Evolutionary conservation across 2,329 filamentous ascomycete species (phyloP), one percentile per base, ranked within the genome.

Genomic region (Proliferodiscus dingleyae): DNA sequence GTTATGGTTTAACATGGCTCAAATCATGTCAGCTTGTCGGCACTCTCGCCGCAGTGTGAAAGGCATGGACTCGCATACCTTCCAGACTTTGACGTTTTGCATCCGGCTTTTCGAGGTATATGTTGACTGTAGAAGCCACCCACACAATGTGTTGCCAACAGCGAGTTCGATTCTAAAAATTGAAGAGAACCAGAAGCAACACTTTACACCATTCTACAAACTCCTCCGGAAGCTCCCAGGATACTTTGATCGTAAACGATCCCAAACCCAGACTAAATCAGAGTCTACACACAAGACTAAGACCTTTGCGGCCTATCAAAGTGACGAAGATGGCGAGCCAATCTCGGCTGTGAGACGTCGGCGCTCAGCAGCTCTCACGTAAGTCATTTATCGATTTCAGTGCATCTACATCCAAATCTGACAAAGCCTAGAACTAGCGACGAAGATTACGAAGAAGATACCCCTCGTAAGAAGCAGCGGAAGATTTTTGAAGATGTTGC

Each of bases 401-500:
- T 26, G 15, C 19, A 11, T 13, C 4, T 23, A 16, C 11, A 28
- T 33, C 15, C n/a, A 13, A 21, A 43, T 19, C 24, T 46, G 9
- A 43, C 26, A 21, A 2, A 36, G 8, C 11, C 28, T 18, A 45
- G 39, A 4, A 44, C 28, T 23, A 51, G 43, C 26, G 47, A 51
- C 5, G 49, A 52, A 11, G 47, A 51, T 24, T 16, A 37, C 11
- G 34, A 43, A 9, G 38, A 46, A 21, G 43, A 40, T 13, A 46
- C 53, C 5, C 50, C 51, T 16, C 50, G 40, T 9, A 60, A 53
- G 33, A 61, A 54, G 46, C 73, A 71, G 51, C 56, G 51, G 26
- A 66, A 65, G 18, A 63, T 72, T 15, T 63, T 72, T 8, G 68
- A 73, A 29, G 70, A 82, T 58, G 68, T 70, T 41, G 64, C 49